Conservation (phyloP, 2,329 filamentous ascomycete genomes). For the Mariannaea sp. region DNA sequence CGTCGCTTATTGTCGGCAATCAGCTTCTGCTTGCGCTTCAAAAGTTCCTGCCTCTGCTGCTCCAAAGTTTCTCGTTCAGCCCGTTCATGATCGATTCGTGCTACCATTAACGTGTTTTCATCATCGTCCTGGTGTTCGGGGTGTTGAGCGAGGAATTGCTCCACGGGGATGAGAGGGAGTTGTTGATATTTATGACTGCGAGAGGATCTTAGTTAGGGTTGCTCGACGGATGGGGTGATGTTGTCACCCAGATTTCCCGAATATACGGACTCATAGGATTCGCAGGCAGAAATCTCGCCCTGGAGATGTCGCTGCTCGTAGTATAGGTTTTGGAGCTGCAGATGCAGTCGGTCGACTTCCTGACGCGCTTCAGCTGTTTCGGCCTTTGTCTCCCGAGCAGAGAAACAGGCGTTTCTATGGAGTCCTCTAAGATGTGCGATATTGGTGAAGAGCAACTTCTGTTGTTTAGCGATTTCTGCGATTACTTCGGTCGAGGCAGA, state of each 20-base stretch:
- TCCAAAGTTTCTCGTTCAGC: slow-evolving; percentile 83
- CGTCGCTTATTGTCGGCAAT: slow-evolving; percentile 82
- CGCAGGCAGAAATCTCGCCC: slow-evolving; percentile 88
- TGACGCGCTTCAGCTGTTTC: slow-evolving; percentile 84
- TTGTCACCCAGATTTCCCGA: background rate
- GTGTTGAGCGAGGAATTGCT: slow-evolving; percentile 78
- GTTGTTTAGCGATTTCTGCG: slow-evolving; percentile 70
- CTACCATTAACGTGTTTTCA: slow-evolving; percentile 84
- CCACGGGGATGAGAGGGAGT: slow-evolving; percentile 80
- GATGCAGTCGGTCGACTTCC: slow-evolving; percentile 87
- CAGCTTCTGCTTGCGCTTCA: slow-evolving; percentile 68
- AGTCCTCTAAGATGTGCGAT: slow-evolving; percentile 80
- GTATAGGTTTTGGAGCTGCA: slow-evolving; percentile 93
- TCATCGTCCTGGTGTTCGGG: slow-evolving; percentile 74
- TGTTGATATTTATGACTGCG: slow-evolving; percentile 84
- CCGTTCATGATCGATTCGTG: slow-evolving; percentile 89
- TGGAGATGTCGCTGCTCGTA: slow-evolving; percentile 93
- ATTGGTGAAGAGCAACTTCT: slow-evolving; percentile 79
- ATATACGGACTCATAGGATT: slow-evolving; percentile 80
- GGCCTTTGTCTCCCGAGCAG: slow-evolving; percentile 83
- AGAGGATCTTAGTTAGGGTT: slow-evolving; percentile 11
- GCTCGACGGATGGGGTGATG: background rate
- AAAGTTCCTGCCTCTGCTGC: slow-evolving; percentile 76
- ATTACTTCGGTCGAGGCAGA: slow-evolving; percentile 54
- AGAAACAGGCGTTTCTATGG: slow-evolving; percentile 80